A percentile compares a stretch with the other conserved stretches of the same genome.
These are phyloP conservation scores for Hordeum marinum DNA, from an alignment of 176 grass and related monocot genomes.

Conservation along the genomic window DNA sequence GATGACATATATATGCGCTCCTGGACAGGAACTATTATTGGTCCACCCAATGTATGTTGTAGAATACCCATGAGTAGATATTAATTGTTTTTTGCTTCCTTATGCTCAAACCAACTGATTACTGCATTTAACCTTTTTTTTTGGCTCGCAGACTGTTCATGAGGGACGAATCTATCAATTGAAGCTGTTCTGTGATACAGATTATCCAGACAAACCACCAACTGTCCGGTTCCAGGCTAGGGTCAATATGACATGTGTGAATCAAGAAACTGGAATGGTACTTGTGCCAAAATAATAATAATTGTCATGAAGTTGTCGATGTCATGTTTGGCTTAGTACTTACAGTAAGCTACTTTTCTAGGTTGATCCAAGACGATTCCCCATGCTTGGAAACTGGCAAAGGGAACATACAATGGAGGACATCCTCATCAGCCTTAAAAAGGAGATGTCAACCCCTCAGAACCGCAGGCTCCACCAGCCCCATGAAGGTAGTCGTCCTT, in stretches of 20 bases:
- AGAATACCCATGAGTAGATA: constrained; percentile 8
- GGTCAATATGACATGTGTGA: constrained; percentile 68
- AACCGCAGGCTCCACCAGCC: constrained; percentile 83
- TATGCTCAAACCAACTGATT: constrained; percentile 1
- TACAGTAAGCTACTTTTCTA: constrained; percentile 25
- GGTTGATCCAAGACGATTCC: constrained; percentile 79
- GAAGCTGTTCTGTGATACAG: constrained; percentile 65
- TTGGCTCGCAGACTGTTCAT: constrained; percentile 55
- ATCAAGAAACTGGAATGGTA: constrained; percentile 71
- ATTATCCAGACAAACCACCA: constrained; percentile 80
- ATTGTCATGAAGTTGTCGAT: background rate
- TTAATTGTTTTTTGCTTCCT: constrained; percentile 14
- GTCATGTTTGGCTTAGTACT: constrained; percentile 23
- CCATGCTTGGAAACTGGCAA: constrained; percentile 84
- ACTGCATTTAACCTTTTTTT: background rate
- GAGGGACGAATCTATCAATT: constrained; percentile 80
- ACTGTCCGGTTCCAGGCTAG: constrained; percentile 61
- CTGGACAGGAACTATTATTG: constrained; percentile 86
- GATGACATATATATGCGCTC: constrained; percentile 84
- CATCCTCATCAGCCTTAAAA: constrained; percentile 69
- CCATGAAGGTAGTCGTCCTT: constrained; percentile 55
- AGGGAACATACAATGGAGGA: constrained; percentile 93
- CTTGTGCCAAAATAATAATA: background rate
- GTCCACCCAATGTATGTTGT: constrained; percentile 62
- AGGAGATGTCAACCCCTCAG: constrained; percentile 83